Conservation (phyloP, 768 basidiomycete species). For the Pholiota molesta region DNA sequence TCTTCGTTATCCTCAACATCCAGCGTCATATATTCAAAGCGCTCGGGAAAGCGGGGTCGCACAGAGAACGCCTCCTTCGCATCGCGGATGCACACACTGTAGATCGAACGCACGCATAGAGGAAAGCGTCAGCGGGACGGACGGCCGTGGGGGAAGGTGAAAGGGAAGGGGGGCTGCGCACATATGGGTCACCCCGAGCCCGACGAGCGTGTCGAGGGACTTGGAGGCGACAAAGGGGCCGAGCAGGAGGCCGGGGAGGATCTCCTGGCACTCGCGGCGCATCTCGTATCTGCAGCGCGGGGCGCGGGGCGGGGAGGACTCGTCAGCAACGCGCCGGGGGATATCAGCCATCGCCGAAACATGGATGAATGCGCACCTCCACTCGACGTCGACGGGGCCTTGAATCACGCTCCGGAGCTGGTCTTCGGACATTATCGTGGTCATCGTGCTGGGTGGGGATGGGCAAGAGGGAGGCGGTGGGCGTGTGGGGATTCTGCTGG, state of each 20-base stretch:
- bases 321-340: slow-evolving; percentile 10
- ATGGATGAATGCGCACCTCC: slow-evolving; percentile 57
- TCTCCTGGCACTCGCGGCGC: slow-evolving; percentile 94
- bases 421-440: slow-evolving; percentile 35
- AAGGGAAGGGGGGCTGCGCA: slow-evolving; percentile 30
- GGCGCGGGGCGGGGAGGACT: slow-evolving; percentile 6
- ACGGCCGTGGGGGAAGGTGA: slow-evolving; percentile 15
- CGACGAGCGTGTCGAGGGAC: slow-evolving; percentile 66
- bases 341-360: background rate
- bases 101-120: background rate
- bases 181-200: slow-evolving; percentile 84
- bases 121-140: slow-evolving; percentile 9
- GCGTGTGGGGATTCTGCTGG: background rate
- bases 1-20: slow-evolving; percentile 94
- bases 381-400: slow-evolving; percentile 82
- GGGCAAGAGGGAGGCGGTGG: background rate
- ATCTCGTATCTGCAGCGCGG: slow-evolving; percentile 76
- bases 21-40: slow-evolving; percentile 77
- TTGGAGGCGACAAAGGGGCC: slow-evolving; percentile 92
- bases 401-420: slow-evolving; percentile 66
- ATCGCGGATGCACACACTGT: slow-evolving; percentile 87
- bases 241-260: slow-evolving; percentile 77
- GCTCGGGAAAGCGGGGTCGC: slow-evolving; percentile 78
- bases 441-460: background rate
- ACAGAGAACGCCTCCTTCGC: slow-evolving; percentile 91